These are phyloP conservation scores for Pyrenula massariospora DNA, from an alignment of 495 filamentous ascomycete genomes.

Conservation along the genomic window DNA sequence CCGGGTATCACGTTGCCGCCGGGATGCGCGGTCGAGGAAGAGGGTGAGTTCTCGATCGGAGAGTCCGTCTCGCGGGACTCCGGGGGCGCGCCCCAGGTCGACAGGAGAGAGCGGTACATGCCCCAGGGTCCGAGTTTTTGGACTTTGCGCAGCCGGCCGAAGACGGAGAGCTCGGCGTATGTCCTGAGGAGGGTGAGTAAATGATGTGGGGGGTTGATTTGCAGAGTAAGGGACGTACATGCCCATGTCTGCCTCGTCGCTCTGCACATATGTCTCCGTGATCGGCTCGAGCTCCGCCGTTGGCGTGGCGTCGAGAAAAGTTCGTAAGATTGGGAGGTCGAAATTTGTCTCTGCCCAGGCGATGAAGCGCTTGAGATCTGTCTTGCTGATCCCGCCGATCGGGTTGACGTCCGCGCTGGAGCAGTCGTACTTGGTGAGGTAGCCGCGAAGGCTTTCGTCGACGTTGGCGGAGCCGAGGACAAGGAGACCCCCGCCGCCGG, in stretches of 20 bases:
- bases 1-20: not conserved
- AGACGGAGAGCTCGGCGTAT: conserved; percentile 43
- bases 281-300: conserved; percentile 82
- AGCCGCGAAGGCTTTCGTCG: conserved; percentile 48
- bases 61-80: conserved; percentile 16
- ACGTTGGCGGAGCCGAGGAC: conserved; percentile 54
- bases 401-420: conserved; percentile 53
- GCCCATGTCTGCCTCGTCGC: conserved; percentile 69
- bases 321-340: conserved; percentile 56
- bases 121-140: conserved; percentile 62
- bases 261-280: conserved; percentile 37
- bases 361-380: conserved; percentile 72
- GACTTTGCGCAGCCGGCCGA: conserved; percentile 58
- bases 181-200: conserved; percentile 32
- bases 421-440: conserved; percentile 64
- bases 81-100: conserved; percentile 50
- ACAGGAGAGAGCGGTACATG: conserved; percentile 58
- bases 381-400: conserved; percentile 60
- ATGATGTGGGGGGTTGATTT: not conserved
- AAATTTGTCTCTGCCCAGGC: conserved; percentile 50
- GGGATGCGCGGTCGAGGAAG: not conserved
- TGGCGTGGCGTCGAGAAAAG: conserved; percentile 64
- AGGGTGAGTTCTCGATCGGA: conserved; percentile 14
- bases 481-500: conserved; percentile 44
- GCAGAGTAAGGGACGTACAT: conserved; percentile 10